Evolutionary conservation across 1,284 basidiomycete species (phyloP), one percentile per base, ranked within the genome.

Genomic region (Ganoderma multipileum): DNA sequence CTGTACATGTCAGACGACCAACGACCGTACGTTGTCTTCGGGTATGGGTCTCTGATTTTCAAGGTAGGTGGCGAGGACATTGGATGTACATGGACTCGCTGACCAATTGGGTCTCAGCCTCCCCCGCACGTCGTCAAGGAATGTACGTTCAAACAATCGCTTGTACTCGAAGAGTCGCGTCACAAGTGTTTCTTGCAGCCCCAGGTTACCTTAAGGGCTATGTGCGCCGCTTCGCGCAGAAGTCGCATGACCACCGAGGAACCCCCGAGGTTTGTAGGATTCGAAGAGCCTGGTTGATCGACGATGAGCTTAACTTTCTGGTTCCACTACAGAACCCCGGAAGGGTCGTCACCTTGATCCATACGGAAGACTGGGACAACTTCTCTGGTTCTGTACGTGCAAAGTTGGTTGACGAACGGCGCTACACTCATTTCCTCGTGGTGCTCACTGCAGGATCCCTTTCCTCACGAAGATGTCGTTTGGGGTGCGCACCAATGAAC

Each of bases 171-270:
- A 38, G n/a, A 36, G 11, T 3, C 12, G 47, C n/a, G 18, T 58
- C 23, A 20, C 38, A 9, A 18, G 2, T 11, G 8, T 8, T 42
- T 18, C 38, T 20, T 63, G 20, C 39, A 72, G 67, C 84, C 1
- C 86, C 94, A 0, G 95, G 95, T 30, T 97, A 90, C 76, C 82
- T 97, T 74, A 95, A 94, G 79, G 93, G 93, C 38, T 95, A 94
- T 72, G 92, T 95, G 0, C 87, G 95, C 2, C 84, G 95, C 38
- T 97, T 97, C 76, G 93, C 95, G 0, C 95, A 96, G 79, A 86
- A 87, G 77, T 95, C 93, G 63, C 93, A 94, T 79, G 95, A 97
- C 75, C 95, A 97, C 79, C 86, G 93, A 28, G 94, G 93, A 23
- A 95, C 93, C 1, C 90, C 89, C 2, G 89, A 94, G 83, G 93